These are phyloP conservation scores for Scheffersomyces insectosa DNA, from an alignment of 1,139 yeast genomes.

Conservation along the genomic window DNA sequence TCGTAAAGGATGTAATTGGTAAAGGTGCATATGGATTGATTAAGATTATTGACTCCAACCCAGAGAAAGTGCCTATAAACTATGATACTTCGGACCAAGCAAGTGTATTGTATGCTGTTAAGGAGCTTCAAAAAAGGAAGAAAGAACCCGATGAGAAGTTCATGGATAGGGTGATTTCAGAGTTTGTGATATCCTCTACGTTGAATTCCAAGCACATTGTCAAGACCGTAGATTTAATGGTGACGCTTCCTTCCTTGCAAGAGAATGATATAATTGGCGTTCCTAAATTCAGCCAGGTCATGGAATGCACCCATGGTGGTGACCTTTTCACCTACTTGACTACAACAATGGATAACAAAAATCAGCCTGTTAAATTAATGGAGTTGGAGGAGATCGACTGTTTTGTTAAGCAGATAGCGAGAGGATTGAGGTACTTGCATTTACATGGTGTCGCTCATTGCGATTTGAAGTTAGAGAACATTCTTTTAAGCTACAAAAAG, in stretches of 20 bases:
- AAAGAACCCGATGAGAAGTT: conserved; percentile 58
- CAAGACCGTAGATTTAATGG: conserved; percentile 67
- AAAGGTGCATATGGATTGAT: conserved; percentile 87
- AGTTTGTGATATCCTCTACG: conserved; percentile 73
- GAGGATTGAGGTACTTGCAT: conserved; percentile 68
- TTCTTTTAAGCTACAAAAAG: conserved; percentile 33
- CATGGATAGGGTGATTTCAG: conserved; percentile 70
- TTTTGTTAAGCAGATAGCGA: conserved; percentile 64
- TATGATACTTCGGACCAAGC: conserved; percentile 13
- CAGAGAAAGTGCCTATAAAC: conserved; percentile 14
- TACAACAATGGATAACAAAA: conserved; percentile 15
- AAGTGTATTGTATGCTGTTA: conserved; percentile 68
- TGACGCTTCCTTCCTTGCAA: conserved; percentile 22
- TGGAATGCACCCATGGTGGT: conserved; percentile 78
- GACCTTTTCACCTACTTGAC: conserved; percentile 52
- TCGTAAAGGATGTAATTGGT: conserved; percentile 79
- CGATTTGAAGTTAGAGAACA: conserved; percentile 68
- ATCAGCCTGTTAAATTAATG: conserved; percentile 13
- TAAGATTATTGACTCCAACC: conserved; percentile 61
- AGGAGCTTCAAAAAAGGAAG: conserved; percentile 49
- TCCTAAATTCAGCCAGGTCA: conserved; percentile 69
- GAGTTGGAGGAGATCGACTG: conserved; percentile 65
- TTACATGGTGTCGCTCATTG: conserved; percentile 77
- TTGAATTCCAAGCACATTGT: conserved; percentile 70
- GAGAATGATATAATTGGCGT: neutral